Conservation (phyloP, 1,284 basidiomycete species). For the Coniferiporia sulphurascens region DNA sequence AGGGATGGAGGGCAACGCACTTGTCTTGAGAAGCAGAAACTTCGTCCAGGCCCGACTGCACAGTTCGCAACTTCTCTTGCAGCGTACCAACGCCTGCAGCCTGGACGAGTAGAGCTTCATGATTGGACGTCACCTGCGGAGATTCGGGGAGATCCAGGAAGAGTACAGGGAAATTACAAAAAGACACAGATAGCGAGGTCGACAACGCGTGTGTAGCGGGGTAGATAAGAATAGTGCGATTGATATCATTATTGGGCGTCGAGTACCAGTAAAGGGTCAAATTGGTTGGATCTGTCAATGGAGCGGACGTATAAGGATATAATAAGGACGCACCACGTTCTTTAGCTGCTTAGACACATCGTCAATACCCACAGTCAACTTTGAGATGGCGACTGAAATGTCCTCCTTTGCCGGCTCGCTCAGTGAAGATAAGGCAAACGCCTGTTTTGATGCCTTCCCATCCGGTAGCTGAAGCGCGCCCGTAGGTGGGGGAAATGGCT, state of each 20-base stretch:
- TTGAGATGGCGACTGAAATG: slow-evolving; percentile 79
- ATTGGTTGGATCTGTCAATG: too few relatives aligned
- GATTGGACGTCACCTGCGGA: slow-evolving; percentile 60
- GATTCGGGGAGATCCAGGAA: not conserved
- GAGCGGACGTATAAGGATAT: too few relatives aligned
- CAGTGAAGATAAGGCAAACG: slow-evolving; percentile 29
- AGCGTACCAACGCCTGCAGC: slow-evolving; percentile 62
- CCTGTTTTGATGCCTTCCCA: slow-evolving; percentile 23
- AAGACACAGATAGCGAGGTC: not conserved
- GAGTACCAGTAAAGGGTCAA: too few relatives aligned
- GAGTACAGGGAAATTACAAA: not conserved
- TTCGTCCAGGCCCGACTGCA: slow-evolving; percentile 61
- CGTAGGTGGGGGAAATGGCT: slow-evolving; percentile 53
- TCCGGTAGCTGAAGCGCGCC: slow-evolving; percentile 23
- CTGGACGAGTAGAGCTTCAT: slow-evolving; percentile 69
- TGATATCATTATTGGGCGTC: too few relatives aligned
- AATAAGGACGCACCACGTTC: slow-evolving; percentile 54
- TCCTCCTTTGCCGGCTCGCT: slow-evolving; percentile 72
- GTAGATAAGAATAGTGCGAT: not conserved
- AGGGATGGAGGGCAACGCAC: slow-evolving; percentile 33
- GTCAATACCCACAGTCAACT: slow-evolving; percentile 79
- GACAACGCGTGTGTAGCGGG: not conserved
- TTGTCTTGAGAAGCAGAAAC: slow-evolving; percentile 70
- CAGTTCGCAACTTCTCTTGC: slow-evolving; percentile 56
- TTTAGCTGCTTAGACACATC: slow-evolving; percentile 87